Evolutionary conservation across 2,329 filamentous ascomycete species (phyloP), one percentile per base, ranked within the genome.

Genomic region (Periconia sp.): DNA sequence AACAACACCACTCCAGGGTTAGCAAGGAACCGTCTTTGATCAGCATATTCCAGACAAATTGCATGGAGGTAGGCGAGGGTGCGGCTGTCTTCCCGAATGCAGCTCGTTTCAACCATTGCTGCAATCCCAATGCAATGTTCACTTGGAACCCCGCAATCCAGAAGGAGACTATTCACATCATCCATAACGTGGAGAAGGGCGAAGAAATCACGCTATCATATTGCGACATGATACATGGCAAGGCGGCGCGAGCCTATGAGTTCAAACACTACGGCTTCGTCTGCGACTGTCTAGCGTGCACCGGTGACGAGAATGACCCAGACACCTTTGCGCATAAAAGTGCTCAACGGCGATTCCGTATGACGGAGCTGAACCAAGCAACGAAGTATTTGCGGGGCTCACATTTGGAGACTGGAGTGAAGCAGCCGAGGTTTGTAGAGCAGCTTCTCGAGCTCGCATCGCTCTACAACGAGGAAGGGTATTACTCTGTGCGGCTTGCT

Each of bases 31-130:
- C 54, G 9, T 62, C 56, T 16, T 40, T 58, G 24, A 45, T 57
- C 46, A 60, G 59, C 52, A 68, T 73, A 38, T 73, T 74, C 49
- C 69, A 70, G 46, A 73, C 63, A 23, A 73, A 74, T 50, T 70
- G 66, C 40, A 73, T 71, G 63, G 63, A 68, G 36, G 61, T 63
- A 43, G 53, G 48, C 5, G 34, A 47, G 2, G 64, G 63, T 2
- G 63, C 66, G 0, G 68, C 60, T 5, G 56, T 75, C 11, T 74
- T 71, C 30, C 57, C 61, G 6, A 43, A 63, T 21, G 60, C 69
- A 12, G 57, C 69, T 4, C 68, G 70, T 21, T 66, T 74, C 61
- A 75, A 74, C 40, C 72, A 75, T 52, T 59, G 54, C 13, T 75
- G 72, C 55, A 64, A 56, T 21, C 69, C 72, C 1, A 75, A 74